Percentiles rank a stretch among this genome's conserved stretches.
phyloP scores from a whole-genome alignment of 129 eudicot genomes.

The Centella asiatica region DNA sequence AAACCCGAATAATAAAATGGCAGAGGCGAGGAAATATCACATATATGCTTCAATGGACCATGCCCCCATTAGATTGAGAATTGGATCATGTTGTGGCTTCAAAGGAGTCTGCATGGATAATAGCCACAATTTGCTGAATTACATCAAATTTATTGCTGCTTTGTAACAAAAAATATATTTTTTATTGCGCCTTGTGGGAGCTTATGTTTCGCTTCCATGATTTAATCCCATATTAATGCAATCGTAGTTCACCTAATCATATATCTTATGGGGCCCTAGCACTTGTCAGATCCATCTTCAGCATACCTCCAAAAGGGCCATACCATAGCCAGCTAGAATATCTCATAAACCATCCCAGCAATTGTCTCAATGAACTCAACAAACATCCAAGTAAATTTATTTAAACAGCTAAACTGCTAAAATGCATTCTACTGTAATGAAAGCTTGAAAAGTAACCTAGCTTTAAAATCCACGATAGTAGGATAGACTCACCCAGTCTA shows the following conservation, averaged over 20 bases:
- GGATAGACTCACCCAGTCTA: constrained; percentile 33
- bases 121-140: too few relatives aligned
- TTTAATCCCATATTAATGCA: neutral
- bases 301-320: neutral
- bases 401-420: neutral
- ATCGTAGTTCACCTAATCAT: neutral
- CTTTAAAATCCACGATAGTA: neutral
- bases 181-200: too few relatives aligned
- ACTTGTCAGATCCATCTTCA: neutral
- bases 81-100: too few relatives aligned
- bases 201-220: too few relatives aligned
- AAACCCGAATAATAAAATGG: too few relatives aligned
- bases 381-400: neutral
- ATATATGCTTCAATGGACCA: too few relatives aligned
- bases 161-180: too few relatives aligned
- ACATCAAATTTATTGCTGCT: too few relatives aligned
- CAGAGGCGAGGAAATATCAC: too few relatives aligned
- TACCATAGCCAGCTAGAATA: neutral
- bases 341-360: neutral
- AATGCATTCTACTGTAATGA: neutral
- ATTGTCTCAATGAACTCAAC: neutral
- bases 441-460: neutral
- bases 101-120: too few relatives aligned
- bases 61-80: too few relatives aligned
- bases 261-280: neutral